phyloP scores from a whole-genome alignment of 2,329 filamentous ascomycete genomes.

The Ustulina deusta region DNA sequence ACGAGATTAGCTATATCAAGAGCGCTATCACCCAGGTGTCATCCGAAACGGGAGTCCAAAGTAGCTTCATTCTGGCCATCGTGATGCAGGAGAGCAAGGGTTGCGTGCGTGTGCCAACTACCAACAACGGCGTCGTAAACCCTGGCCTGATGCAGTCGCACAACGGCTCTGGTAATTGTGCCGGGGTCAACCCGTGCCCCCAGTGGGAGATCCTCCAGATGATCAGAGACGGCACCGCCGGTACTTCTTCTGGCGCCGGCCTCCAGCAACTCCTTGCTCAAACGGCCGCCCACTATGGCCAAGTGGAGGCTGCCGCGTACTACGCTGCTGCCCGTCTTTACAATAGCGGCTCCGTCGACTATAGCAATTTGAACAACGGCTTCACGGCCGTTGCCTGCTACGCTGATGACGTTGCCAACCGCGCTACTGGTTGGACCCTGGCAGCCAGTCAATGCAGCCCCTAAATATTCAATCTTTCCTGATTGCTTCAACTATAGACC shows the following conservation, averaged over 20 bases:
- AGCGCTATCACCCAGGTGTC: constrained; percentile 52
- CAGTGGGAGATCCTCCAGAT: constrained; percentile 46
- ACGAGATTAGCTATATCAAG: constrained; percentile 32
- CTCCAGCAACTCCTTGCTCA: constrained; percentile 55
- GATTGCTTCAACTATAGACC: neutral
- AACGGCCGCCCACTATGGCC: constrained; percentile 40
- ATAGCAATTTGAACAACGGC: constrained; percentile 55
- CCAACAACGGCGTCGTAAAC: constrained; percentile 56
- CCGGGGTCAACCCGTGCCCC: constrained; percentile 50
- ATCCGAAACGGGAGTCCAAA: constrained; percentile 49
- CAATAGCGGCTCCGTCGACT: constrained; percentile 59
- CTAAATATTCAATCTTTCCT: neutral
- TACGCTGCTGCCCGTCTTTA: constrained; percentile 63
- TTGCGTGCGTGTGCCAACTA: constrained; percentile 57
- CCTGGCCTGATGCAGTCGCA: constrained; percentile 58
- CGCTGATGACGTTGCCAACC: constrained; percentile 62
- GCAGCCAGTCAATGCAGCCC: constrained; percentile 1
- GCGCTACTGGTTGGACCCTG: constrained; percentile 36
- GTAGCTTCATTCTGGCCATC: constrained; percentile 58
- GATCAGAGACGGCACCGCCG: constrained; percentile 57
- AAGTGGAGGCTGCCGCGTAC: constrained; percentile 53
- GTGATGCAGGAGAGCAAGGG: constrained; percentile 60
- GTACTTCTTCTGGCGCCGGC: constrained; percentile 57
- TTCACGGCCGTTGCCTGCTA: constrained; percentile 62
- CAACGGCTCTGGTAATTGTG: constrained; percentile 54